phyloP scores from a whole-genome alignment of 192 early-diverging fungal genomes.

The Podila epicladia region DNA sequence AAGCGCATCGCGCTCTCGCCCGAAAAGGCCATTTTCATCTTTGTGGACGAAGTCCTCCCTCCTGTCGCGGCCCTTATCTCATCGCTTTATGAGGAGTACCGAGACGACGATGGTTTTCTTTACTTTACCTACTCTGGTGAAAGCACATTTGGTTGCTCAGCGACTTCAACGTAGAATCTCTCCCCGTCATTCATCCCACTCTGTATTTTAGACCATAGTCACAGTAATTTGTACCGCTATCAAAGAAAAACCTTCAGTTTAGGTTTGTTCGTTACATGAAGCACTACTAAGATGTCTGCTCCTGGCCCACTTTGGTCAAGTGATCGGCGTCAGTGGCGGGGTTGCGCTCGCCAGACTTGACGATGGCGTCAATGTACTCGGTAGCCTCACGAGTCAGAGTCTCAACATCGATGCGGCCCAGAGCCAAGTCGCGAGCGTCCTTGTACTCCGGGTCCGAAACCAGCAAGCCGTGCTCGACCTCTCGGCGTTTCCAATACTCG shows the following conservation, averaged over 20 bases:
- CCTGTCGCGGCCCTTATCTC: conserved; percentile 94
- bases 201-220: background rate
- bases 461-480: conserved; percentile 41
- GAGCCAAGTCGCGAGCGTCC: conserved; percentile 40
- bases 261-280: background rate
- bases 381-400: conserved; percentile 24
- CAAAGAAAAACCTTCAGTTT: background rate
- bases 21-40: conserved; percentile 99
- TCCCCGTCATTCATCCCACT: too few relatives aligned
- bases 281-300: background rate
- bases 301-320: conserved; percentile 14
- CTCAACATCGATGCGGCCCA: conserved; percentile 47
- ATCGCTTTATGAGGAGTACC: conserved; percentile 96
- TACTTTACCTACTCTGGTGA: conserved; percentile 94
- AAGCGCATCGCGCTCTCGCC: conserved; percentile 97
- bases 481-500: conserved; percentile 46
- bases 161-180: too few relatives aligned
- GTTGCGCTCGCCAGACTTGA: conserved; percentile 29
- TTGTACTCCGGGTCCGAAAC: conserved; percentile 33
- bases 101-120: conserved; percentile 98
- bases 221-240: background rate
- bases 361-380: conserved; percentile 31
- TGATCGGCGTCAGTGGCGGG: background rate
- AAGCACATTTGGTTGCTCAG: conserved; percentile 77
- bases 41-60: conserved; percentile 96